Conservation (phyloP, 305 asterid genomes). For the Fraxinus dipetala region DNA sequence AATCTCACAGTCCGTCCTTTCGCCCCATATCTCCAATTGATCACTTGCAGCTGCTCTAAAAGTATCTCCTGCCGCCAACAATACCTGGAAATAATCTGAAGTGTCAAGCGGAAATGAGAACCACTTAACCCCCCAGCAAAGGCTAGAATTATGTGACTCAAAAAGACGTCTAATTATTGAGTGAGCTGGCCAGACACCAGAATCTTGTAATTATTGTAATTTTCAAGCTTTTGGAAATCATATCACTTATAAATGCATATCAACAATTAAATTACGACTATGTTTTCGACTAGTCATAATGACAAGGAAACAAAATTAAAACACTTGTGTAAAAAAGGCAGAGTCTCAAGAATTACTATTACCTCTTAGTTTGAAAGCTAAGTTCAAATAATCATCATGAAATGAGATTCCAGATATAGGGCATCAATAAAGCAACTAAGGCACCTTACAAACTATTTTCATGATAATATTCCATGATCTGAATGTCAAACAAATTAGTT, state of each 20-base stretch:
- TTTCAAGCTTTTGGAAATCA: background rate
- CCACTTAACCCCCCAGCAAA: background rate
- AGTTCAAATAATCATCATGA: background rate
- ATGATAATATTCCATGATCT: background rate
- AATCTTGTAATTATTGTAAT: background rate
- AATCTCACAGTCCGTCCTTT: slow-evolving; percentile 88
- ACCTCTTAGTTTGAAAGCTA: background rate
- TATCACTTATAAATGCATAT: background rate
- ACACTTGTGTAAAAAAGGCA: background rate
- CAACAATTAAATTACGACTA: background rate
- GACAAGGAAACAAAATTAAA: background rate
- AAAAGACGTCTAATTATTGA: background rate
- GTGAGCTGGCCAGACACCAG: background rate
- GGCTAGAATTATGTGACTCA: background rate
- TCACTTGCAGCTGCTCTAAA: slow-evolving; percentile 99
- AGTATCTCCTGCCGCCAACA: slow-evolving; percentile 97
- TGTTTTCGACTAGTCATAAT: background rate
- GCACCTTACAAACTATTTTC: background rate
- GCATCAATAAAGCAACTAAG: background rate
- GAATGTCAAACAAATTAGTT: background rate
- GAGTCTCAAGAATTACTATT: background rate
- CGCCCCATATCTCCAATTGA: slow-evolving; percentile 93
- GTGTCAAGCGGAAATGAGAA: slow-evolving; percentile 18
- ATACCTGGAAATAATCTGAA: slow-evolving; percentile 45
- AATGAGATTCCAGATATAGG: background rate